phyloP scores from a whole-genome alignment of 2,329 filamentous ascomycete genomes.

The Didymella glomerata region DNA sequence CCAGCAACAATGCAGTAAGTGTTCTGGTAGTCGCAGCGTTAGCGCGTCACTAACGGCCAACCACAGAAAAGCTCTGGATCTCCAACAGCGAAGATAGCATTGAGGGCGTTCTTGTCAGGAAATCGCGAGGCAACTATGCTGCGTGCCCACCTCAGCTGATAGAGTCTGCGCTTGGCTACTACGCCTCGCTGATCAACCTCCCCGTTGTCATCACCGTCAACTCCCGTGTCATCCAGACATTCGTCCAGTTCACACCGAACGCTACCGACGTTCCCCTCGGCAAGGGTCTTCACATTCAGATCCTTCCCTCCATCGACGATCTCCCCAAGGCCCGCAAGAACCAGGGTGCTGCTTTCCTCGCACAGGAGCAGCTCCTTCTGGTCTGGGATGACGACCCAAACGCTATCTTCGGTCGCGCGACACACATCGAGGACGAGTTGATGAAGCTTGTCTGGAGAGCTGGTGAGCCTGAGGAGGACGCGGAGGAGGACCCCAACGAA shows the following conservation, averaged over 20 bases:
- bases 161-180: constrained; percentile 69
- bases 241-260: constrained; percentile 75
- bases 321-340: constrained; percentile 75
- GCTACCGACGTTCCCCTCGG: constrained; percentile 77
- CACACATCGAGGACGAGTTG: constrained; percentile 75
- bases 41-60: constrained; percentile 15
- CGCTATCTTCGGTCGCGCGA: constrained; percentile 72
- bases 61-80: constrained; percentile 69
- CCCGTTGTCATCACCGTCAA: constrained; percentile 83
- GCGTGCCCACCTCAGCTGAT: constrained; percentile 73
- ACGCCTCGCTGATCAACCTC: constrained; percentile 74
- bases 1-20: constrained; percentile 73
- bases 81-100: constrained; percentile 63
- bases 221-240: constrained; percentile 80
- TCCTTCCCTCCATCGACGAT: constrained; percentile 75
- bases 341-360: constrained; percentile 80
- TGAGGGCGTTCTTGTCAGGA: constrained; percentile 68
- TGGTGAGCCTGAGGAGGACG: constrained; percentile 62
- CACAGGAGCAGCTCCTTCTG: constrained; percentile 72
- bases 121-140: constrained; percentile 74
- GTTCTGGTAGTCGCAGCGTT: constrained; percentile 7
- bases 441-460: constrained; percentile 80
- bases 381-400: constrained; percentile 83
- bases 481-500: constrained; percentile 58
- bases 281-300: constrained; percentile 80